Base-by-base conservation (phyloP, 495 filamentous ascomycete genomes). In the Penicillium coprophilum region DNA sequence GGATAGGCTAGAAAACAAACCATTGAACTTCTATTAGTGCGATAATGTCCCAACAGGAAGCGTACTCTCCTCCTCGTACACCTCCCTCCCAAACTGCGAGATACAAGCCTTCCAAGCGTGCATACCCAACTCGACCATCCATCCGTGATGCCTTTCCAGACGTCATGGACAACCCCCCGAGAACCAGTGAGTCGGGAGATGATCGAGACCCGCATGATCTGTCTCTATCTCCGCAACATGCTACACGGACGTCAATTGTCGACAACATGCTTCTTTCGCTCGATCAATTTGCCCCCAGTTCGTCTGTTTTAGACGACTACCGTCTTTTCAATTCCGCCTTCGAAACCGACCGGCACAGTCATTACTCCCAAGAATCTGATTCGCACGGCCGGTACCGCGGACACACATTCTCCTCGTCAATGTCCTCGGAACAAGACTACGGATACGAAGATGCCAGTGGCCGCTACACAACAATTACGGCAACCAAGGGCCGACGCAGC, bases 211-310 rank as follows among this genome's bases (percentile, higher is more conserved):
- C 92, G 24, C 92, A 96, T 75, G 92, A 96, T 70, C 77, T 96
- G 47, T 91, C 90, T 31, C 76, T 96, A 48, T 84, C 87, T 8
- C 78, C 87, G 46, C 79, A 86, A 53, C 86, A 91, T 67, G 84
- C 87, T 58, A 86, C 86, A 27, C 85, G 92, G 47, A 89, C 91
- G 61, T 96, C 92, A 21, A 85, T 97, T 45, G 88, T 97, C 41
- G 89, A 92, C 70, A 92, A 96, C 64, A 91, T 97, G 85, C 82
- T 97, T 12, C 80, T 92, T 30, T 96, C 92, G 17, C 82, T 97
- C 55, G 91, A 95, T 71, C 87, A 90, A 74, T 82, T 91, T 11
- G 75, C 82, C 55, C 79, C 82, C 6, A 80, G 63, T 10, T 64
- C 72, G 5, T 74, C 72, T 0, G 53, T 73, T 6, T 45, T 77